Base-by-base conservation (phyloP, 2,329 filamentous ascomycete species). In the Scorias spongiosa region DNA sequence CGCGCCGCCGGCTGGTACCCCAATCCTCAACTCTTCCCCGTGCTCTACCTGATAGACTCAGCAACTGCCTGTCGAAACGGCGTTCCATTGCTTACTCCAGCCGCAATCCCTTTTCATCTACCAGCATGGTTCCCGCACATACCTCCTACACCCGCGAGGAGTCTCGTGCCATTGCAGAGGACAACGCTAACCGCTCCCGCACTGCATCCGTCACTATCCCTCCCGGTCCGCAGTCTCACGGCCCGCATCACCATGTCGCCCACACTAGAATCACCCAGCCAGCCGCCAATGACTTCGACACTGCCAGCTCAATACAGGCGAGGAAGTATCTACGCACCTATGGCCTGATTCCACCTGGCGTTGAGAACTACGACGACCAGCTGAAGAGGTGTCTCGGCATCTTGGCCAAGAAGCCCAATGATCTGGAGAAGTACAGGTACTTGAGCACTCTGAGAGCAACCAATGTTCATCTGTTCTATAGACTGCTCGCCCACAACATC, bases 351-450 rank as follows among this genome's bases (percentile, higher is more conserved):
- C 71, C 71, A 42, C 71, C 71, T 11, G 63, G 59, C 29, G 60
- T 71, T 18, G 69, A 74, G 59, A 66, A 60, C 48, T 69, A 65
- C 55, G 67, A 71, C 47, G 58, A 63, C 36, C 70, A 74, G 57
- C 60, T 62, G 44, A 60, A 69, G 54, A 61, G 69, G 67, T 72
- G 69, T 71, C 76, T 88, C 67, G 78, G 78, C 63, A 80, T 87
- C 67, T 80, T 89, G 56, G 78, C 82, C 50, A 66, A 74, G 50
- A 84, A 81, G 40, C 67, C 70, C 51, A 40, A 18, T 11, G 32
- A 36, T 9, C 78, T 91, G 56, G 84, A 89, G 72, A 85, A 84
- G 68, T 89, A 87, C 65, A 74, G 87, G 44, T 91, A 89, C 66
- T 71, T 91, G 61, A 84, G 81, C 39, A 72, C 75, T 51, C 66